Conservation (phyloP, 106 monocot species). For the Dactylorhiza incarnata region DNA sequence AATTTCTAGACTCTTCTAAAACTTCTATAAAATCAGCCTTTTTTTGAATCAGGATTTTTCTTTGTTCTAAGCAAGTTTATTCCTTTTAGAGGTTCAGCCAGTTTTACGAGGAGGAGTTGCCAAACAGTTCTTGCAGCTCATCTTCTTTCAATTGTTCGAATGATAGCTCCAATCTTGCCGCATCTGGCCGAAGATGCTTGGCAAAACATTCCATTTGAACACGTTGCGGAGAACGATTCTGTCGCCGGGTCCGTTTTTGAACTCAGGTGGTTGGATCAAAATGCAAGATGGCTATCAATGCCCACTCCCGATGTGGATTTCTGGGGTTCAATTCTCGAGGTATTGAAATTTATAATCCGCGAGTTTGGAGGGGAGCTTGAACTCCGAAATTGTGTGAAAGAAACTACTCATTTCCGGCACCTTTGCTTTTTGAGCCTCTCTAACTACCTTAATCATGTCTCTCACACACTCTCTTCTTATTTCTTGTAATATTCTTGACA, state of each 20-base stretch:
- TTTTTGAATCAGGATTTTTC: not conserved
- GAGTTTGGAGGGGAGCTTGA: too few relatives aligned
- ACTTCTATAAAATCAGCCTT: too few relatives aligned
- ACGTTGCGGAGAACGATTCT: constrained; percentile 48
- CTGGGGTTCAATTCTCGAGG: constrained; percentile 75
- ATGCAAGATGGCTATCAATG: constrained; percentile 56
- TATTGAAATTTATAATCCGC: constrained; percentile 8
- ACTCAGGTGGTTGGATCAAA: constrained; percentile 62
- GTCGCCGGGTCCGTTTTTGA: constrained; percentile 73
- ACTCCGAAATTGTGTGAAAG: not conserved
- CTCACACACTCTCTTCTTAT: not conserved
- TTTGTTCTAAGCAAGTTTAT: constrained; percentile 1
- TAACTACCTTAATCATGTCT: not conserved
- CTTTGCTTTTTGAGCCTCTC: not conserved
- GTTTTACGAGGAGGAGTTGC: constrained; percentile 81
- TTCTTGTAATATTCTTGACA: constrained; percentile 14
- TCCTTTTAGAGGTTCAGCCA: constrained; percentile 54
- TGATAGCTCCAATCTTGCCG: constrained; percentile 87
- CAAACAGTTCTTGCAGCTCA: constrained; percentile 92
- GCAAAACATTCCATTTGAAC: constrained; percentile 87
- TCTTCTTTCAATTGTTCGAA: constrained; percentile 56
- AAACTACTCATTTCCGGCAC: not conserved
- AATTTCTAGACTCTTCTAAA: not conserved
- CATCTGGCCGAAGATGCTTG: constrained; percentile 96
- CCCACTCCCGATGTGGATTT: constrained; percentile 62